phyloP scores from a whole-genome alignment of 1,284 basidiomycete species.

The Rhodotorula sp. region DNA sequence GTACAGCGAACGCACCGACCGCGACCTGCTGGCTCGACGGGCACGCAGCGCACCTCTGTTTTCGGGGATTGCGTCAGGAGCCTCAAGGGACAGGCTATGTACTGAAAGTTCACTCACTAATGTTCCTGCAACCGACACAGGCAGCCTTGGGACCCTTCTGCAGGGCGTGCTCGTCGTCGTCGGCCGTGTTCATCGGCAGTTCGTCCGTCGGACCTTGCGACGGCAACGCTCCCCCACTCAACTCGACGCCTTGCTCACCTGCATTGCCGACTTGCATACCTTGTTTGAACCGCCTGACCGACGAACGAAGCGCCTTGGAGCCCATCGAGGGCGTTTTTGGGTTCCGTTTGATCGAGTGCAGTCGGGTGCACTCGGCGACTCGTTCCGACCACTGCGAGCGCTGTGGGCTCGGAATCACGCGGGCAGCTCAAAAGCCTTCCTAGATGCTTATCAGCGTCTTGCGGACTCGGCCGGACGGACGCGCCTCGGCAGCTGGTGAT shows the following conservation, averaged over 20 bases:
- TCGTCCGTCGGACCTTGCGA: too few relatives aligned
- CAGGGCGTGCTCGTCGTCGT: neutral
- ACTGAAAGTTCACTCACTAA: neutral
- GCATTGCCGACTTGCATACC: neutral
- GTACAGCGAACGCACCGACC: slow-evolving; percentile 11
- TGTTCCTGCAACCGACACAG: neutral
- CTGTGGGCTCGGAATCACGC: too few relatives aligned
- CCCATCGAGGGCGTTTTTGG: neutral
- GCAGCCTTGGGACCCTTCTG: neutral
- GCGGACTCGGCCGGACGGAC: neutral
- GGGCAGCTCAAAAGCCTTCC: too few relatives aligned
- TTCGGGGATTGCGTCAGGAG: neutral
- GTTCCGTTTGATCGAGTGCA: neutral
- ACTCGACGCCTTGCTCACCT: neutral
- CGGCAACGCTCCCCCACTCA: too few relatives aligned
- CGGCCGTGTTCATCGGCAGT: neutral
- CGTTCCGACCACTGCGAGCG: too few relatives aligned
- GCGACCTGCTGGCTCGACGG: neutral
- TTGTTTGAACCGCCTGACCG: neutral
- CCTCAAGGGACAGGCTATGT: neutral
- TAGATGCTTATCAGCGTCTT: neutral
- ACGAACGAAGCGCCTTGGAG: neutral
- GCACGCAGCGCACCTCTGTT: slow-evolving; percentile 12
- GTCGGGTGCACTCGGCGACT: too few relatives aligned
- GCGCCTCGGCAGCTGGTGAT: neutral